Conservation (phyloP, 129 eudicot genomes). For the Flaveria trinervia region DNA sequence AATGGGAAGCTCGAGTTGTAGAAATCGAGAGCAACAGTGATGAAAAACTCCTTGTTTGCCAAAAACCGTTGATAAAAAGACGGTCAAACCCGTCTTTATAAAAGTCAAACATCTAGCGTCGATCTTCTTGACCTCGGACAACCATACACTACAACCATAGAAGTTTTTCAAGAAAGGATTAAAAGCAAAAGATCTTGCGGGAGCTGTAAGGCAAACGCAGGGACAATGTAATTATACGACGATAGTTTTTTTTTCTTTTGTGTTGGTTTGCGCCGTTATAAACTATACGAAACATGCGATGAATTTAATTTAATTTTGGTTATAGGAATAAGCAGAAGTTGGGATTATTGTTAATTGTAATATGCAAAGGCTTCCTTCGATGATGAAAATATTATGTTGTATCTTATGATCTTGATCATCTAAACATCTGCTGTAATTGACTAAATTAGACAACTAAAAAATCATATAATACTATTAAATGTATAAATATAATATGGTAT, state of each 20-base stretch:
- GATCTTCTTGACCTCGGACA: slow-evolving; percentile 2
- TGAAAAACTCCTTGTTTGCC: slow-evolving; percentile 90
- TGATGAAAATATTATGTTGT: neutral
- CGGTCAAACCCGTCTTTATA: slow-evolving; percentile 43
- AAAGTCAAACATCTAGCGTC: neutral
- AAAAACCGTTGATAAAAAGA: slow-evolving; percentile 79
- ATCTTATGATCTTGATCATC: too few relatives aligned
- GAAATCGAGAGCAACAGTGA: slow-evolving; percentile 87
- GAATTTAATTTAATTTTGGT: slow-evolving; percentile 16
- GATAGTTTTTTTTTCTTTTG: slow-evolving; percentile 17
- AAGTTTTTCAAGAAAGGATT: slow-evolving; percentile 16
- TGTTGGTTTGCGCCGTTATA: slow-evolving; percentile 16
- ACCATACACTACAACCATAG: neutral
- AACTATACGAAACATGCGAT: slow-evolving; percentile 27
- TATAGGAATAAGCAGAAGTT: slow-evolving; percentile 34
- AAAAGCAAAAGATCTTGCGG: slow-evolving; percentile 13
- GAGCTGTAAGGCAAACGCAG: slow-evolving; percentile 40
- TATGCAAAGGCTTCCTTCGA: slow-evolving; percentile 4
- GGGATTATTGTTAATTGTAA: slow-evolving; percentile 21
- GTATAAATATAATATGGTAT: neutral
- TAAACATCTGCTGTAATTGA: too few relatives aligned
- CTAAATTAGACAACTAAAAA: too few relatives aligned
- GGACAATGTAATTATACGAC: slow-evolving; percentile 36
- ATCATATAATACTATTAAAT: too few relatives aligned
- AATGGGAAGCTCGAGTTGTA: slow-evolving; percentile 96